phyloP scores from a whole-genome alignment of 495 filamentous ascomycete genomes.

The Collariella sp. region DNA sequence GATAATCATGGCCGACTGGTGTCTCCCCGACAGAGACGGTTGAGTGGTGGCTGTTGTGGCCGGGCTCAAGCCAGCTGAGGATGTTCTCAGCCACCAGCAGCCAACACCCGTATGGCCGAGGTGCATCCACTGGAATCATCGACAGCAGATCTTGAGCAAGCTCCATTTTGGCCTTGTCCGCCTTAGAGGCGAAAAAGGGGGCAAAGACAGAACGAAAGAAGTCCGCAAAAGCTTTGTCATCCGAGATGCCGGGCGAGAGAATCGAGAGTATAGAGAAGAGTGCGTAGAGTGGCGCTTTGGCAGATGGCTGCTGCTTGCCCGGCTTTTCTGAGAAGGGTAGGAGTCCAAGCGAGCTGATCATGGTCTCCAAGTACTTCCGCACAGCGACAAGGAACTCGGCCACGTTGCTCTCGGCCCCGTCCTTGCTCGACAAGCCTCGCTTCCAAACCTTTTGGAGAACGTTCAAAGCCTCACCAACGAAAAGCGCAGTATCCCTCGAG shows the following conservation, averaged over 20 bases:
- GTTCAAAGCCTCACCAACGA: constrained; percentile 61
- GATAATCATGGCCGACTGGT: constrained; percentile 50
- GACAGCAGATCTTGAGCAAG: constrained; percentile 36
- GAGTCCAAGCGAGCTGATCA: constrained; percentile 57
- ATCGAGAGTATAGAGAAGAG: constrained; percentile 42
- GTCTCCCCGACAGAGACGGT: constrained; percentile 27
- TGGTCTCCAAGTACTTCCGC: constrained; percentile 48
- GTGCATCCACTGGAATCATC: constrained; percentile 28
- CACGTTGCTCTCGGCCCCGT: constrained; percentile 11
- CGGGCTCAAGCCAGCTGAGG: constrained; percentile 23
- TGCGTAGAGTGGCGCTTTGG: constrained; percentile 40
- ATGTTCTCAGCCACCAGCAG: constrained; percentile 31
- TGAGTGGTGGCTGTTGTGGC: constrained; percentile 27
- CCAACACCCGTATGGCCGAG: constrained; percentile 36
- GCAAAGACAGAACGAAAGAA: constrained; percentile 36
- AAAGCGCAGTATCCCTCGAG: constrained; percentile 69
- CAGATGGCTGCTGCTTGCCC: constrained; percentile 29
- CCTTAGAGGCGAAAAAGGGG: constrained; percentile 39
- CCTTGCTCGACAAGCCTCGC: constrained; percentile 21
- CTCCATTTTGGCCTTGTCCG: constrained; percentile 33
- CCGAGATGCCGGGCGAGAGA: constrained; percentile 33
- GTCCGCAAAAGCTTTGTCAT: constrained; percentile 35
- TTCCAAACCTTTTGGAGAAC: constrained; percentile 61
- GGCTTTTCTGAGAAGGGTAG: constrained; percentile 72
- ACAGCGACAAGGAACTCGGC: constrained; percentile 54